Base-by-base conservation (phyloP, 2,329 filamentous ascomycete species). In the Aspergillus amoenus region DNA sequence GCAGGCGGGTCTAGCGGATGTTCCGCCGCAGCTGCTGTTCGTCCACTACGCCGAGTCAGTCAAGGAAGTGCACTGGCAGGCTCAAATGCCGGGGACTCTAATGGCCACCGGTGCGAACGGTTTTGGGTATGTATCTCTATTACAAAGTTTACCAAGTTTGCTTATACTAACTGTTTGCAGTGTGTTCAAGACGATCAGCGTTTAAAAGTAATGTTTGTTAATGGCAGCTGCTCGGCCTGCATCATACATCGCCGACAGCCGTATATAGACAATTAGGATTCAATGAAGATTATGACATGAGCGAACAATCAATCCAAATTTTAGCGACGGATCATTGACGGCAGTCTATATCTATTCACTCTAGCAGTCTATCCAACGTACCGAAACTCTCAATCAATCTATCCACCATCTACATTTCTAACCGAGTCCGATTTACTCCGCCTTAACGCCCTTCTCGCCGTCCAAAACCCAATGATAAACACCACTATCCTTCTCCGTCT, bases 21-120 rank as follows among this genome's bases (percentile, higher is more conserved):
- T 97, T 61, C 94, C 94, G 57, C 91, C 94, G 4, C 94, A 99
- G 76, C 78, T 99, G 67, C 80, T 99, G 62, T 99, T 99, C 75
- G 92, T 97, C 70, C 94, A 99, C 78, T 97, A 96, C 73, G 91
- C 95, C 80, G 89, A 95, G 68, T 88, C 91, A 66, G 92, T 92
- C 56, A 97, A 97, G 84, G 94, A 99, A 78, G 79, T 93, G 39
- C 94, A 99, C 78, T 99, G 94, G 93, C 93, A 97, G 78, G 90
- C 89, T 34, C 94, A 99, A 79, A 96, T 97, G 72, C 90, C 91
- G 0, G 94, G 94, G 30, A 87, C 87, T 34, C 78, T 97, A 60
- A 88, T 97, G 77, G 92, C 91, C 2, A 99, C 94, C 0, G 94
- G 94, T 9, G 89, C 92, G 69, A 88, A 88, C 75, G 86, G 87